These are phyloP conservation scores for Chloropicon primus DNA, from an alignment of 139 green algal species.

Conservation along the genomic window DNA sequence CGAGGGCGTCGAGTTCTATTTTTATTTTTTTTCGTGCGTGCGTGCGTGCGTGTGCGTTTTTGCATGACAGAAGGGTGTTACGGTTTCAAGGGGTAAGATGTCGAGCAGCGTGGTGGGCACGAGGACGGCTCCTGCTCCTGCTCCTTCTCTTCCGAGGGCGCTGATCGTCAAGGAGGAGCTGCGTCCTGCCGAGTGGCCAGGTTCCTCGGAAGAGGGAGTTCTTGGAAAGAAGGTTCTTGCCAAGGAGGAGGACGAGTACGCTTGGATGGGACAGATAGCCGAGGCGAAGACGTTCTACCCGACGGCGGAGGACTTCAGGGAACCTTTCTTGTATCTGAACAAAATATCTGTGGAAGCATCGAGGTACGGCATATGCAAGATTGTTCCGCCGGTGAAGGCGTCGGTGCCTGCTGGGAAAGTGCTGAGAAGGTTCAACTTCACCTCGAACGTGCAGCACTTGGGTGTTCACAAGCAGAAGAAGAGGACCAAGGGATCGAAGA, in stretches of 20 bases:
- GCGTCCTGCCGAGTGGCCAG: no score
- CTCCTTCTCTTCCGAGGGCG: no score
- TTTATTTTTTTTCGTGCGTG: no score
- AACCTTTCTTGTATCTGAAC: neutral
- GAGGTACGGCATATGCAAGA: conserved; percentile 7
- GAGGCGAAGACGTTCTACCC: neutral
- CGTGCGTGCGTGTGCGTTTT: no score
- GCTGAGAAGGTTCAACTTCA: neutral
- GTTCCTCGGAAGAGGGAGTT: no score
- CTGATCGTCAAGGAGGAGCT: no score
- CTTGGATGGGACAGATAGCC: neutral
- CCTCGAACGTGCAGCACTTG: neutral
- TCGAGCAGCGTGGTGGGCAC: no score
- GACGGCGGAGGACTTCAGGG: neutral
- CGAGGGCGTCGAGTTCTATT: no score
- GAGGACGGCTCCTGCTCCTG: no score
- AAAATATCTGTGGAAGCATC: neutral
- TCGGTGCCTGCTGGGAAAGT: neutral
- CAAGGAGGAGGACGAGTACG: neutral
- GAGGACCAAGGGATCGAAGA: neutral
- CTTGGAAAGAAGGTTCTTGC: no score
- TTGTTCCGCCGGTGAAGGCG: conserved; percentile 1
- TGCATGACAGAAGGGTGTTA: no score
- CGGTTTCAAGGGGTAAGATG: no score
- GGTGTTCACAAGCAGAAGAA: neutral